A percentile compares a stretch with the other conserved stretches of the same genome.
Conservation (phyloP, 108 stramenopile genomes). For the Ochromonas danica region DNA sequence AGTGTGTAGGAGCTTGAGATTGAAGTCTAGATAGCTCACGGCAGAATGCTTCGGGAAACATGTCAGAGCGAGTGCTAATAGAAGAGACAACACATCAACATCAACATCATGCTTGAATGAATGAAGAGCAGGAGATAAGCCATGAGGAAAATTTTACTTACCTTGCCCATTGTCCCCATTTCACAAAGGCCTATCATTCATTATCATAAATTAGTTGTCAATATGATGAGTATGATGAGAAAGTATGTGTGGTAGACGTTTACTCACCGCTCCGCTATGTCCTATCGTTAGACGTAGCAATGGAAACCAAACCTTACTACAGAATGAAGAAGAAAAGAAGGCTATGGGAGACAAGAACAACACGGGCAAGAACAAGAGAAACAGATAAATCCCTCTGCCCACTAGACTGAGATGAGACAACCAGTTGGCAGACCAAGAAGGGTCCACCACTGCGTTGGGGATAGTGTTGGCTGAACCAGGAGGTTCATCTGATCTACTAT, state of each 20-base stretch:
- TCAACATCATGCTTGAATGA: too few species aligned
- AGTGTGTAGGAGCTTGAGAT: constrained; percentile 65
- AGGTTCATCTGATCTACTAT: too few species aligned
- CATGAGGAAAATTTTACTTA: too few species aligned
- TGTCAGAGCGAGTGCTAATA: constrained; percentile 69
- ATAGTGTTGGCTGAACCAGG: too few species aligned
- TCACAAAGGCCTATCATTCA: background rate
- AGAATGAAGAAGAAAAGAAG: background rate
- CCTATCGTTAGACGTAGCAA: background rate
- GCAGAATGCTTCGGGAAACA: constrained; percentile 75
- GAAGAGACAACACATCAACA: too few species aligned
- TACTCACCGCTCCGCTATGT: background rate
- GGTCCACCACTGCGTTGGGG: too few species aligned
- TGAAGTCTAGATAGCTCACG: constrained; percentile 60
- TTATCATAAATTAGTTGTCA: background rate
- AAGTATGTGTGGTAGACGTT: background rate
- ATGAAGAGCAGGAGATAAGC: too few species aligned
- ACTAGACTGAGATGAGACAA: too few species aligned
- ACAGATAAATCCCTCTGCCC: background rate
- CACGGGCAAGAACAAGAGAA: background rate
- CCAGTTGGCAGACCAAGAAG: too few species aligned
- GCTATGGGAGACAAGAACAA: background rate
- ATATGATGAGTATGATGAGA: background rate
- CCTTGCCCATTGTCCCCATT: background rate
- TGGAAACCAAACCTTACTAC: background rate